These are phyloP conservation scores for Mycosphaerelloides madeirae DNA, from an alignment of 2,329 filamentous ascomycete species.

Conservation along the genomic window DNA sequence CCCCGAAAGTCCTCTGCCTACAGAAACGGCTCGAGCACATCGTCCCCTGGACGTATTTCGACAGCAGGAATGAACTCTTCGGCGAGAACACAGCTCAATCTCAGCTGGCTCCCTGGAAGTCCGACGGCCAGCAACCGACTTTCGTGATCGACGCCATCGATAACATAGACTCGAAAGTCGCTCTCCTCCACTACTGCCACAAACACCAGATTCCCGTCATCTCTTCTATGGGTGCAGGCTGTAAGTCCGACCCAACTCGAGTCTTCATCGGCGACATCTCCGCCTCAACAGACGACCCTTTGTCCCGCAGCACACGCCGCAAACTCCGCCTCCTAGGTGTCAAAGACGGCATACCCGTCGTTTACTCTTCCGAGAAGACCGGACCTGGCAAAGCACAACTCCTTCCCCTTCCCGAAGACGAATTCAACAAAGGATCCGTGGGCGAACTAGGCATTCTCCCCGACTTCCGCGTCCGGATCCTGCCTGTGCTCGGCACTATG, in stretches of 20 bases:
- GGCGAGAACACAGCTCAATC: slow-evolving; percentile 59
- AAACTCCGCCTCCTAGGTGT: slow-evolving; percentile 73
- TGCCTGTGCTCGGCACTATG: slow-evolving; percentile 95
- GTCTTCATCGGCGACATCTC: slow-evolving; percentile 91
- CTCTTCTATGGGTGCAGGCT: slow-evolving; percentile 92
- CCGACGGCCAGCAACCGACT: slow-evolving; percentile 60
- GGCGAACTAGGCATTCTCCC: slow-evolving; percentile 83
- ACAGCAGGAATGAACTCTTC: slow-evolving; percentile 81
- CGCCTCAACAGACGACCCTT: slow-evolving; percentile 76
- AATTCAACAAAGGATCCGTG: slow-evolving; percentile 79
- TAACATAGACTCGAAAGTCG: slow-evolving; percentile 96
- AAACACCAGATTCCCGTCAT: slow-evolving; percentile 74
- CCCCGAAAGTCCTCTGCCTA: slow-evolving; percentile 83
- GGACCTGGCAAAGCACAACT: slow-evolving; percentile 88
- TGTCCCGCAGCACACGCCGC: slow-evolving; percentile 79
- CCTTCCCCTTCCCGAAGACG: slow-evolving; percentile 79
- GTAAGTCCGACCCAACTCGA: slow-evolving; percentile 79
- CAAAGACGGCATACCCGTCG: slow-evolving; percentile 78
- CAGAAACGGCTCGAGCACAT: slow-evolving; percentile 76
- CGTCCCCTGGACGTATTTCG: slow-evolving; percentile 86
- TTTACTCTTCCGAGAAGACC: slow-evolving; percentile 87
- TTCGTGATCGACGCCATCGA: slow-evolving; percentile 98
- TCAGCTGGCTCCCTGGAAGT: slow-evolving; percentile 64
- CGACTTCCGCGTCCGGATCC: slow-evolving; percentile 89
- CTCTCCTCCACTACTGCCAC: slow-evolving; percentile 81